Evolutionary conservation across 2,329 filamentous ascomycete species (phyloP).

Genomic region (Aaosphaeria arxii): DNA sequence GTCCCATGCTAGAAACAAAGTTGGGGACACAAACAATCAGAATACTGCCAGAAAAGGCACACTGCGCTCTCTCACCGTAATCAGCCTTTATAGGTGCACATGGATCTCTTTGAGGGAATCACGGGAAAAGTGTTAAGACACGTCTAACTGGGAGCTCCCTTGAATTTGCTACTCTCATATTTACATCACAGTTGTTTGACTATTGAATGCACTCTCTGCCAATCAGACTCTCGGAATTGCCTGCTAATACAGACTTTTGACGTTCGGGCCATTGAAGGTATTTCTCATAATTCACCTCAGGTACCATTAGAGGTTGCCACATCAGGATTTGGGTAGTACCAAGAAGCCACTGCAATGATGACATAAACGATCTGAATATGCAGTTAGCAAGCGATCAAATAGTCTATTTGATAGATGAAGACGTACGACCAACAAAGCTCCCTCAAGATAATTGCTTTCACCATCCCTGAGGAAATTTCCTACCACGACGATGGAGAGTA

Average conservation of each 20-base stretch:
- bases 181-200: neutral
- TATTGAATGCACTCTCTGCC: no score
- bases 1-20: no score
- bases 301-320: slow-evolving; percentile 27
- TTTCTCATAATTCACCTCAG: neutral
- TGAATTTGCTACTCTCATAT: neutral
- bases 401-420: neutral
- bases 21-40: no score
- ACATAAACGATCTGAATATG: slow-evolving; percentile 55
- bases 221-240: no score
- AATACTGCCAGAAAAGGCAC: no score
- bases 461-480: slow-evolving; percentile 85
- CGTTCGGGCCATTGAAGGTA: no score
- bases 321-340: slow-evolving; percentile 58
- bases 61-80: no score
- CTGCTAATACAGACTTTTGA: no score
- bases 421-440: slow-evolving; percentile 65
- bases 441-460: slow-evolving; percentile 89
- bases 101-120: no score
- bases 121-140: no score
- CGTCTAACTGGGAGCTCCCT: no score
- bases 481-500: slow-evolving; percentile 81
- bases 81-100: no score
- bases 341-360: slow-evolving; percentile 60
- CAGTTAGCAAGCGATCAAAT: neutral